Base-by-base conservation (phyloP, 1,284 basidiomycete genomes). In the Trametes pubescens region DNA sequence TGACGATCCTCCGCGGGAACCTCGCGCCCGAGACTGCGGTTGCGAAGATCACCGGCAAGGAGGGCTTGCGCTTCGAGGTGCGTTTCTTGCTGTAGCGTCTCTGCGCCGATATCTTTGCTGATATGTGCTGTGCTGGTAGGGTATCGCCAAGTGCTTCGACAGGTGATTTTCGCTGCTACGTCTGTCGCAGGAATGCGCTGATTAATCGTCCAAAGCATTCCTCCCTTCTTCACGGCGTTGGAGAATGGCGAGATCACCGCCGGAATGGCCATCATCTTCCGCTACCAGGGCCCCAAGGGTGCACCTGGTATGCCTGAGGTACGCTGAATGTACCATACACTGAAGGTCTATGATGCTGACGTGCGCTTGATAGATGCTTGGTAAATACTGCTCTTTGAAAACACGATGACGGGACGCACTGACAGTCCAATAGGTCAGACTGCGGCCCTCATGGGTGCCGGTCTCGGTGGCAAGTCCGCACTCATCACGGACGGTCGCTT, bases 261-360 rank as follows among this genome's bases (percentile, higher is more conserved):
- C 35, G 95, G 95, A 0, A 93, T 85, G 68, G 90, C 97, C 35
- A 85, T 98, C 64, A 91, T 99, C 52, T 90, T 99, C 80, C 86
- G 96, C 66, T 99, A 99, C 78, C 93, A 97, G 77, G 96, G 96
- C 24, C 96, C 96, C 4, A 97, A 96, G 79, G 96, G 96, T 61
- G 96, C 91, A 34, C 96, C 96, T 22, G 96, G 96, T 53, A 99
- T 99, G 97, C 97, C 97, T 18, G 97, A 99, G 79, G 86, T 86
- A 57, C 53, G 74, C 66, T 34, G 29, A 21, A 14, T 52, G 10
- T 18, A 16, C 24, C 24, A 49, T 29, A 4, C n/a, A 5, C 9
- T 24, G 14, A 35, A 18, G 11, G 35, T 16, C 21, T 26, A 32
- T 7, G 22, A 22, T 24, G 0, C 35, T 61, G n/a, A 21, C 24